A percentile compares a stretch with the other conserved stretches of the same genome.
Conservation (phyloP, 176 grass and related monocot genomes). For the Melocanna baccifera region DNA sequence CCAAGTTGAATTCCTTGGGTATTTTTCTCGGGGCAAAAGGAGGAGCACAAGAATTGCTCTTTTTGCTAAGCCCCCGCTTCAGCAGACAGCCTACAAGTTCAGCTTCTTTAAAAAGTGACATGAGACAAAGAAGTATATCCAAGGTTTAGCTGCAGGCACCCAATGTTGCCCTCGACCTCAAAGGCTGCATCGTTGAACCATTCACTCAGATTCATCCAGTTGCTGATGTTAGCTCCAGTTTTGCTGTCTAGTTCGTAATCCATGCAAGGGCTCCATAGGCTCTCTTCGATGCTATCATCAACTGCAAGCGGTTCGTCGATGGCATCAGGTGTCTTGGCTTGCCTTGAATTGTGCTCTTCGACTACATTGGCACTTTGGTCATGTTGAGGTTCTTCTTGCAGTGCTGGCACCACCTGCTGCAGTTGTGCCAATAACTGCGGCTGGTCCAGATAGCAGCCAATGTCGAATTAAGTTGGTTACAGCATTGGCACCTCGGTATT, state of each 20-base stretch:
- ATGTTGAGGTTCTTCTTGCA: constrained; percentile 37
- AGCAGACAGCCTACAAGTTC: constrained; percentile 23
- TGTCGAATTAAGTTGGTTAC: constrained; percentile 92
- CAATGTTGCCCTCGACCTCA: constrained; percentile 41
- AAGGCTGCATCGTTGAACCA: constrained; percentile 36
- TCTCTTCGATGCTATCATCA: constrained; percentile 11
- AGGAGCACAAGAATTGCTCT: not conserved
- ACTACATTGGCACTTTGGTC: constrained; percentile 4
- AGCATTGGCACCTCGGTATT: constrained; percentile 68
- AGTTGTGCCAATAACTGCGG: constrained; percentile 30
- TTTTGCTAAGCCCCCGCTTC: not conserved
- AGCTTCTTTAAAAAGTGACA: constrained; percentile 9
- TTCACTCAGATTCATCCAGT: constrained; percentile 30
- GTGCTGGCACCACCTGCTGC: constrained; percentile 29
- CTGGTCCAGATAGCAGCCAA: constrained; percentile 67
- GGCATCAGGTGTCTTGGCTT: not conserved
- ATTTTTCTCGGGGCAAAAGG: not conserved
- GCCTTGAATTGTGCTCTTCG: constrained; percentile 14
- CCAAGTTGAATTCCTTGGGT: constrained; percentile 16
- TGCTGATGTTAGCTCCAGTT: not conserved
- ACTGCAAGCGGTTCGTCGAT: not conserved
- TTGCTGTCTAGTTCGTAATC: constrained; percentile 36
- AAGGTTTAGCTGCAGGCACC: constrained; percentile 23
- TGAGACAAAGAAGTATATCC: not conserved
- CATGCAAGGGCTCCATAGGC: constrained; percentile 50